A percentile compares a stretch with the other conserved stretches of the same genome.
These are phyloP conservation scores for Podaxis sp. DNA, from an alignment of 768 basidiomycete species.

Conservation along the genomic window DNA sequence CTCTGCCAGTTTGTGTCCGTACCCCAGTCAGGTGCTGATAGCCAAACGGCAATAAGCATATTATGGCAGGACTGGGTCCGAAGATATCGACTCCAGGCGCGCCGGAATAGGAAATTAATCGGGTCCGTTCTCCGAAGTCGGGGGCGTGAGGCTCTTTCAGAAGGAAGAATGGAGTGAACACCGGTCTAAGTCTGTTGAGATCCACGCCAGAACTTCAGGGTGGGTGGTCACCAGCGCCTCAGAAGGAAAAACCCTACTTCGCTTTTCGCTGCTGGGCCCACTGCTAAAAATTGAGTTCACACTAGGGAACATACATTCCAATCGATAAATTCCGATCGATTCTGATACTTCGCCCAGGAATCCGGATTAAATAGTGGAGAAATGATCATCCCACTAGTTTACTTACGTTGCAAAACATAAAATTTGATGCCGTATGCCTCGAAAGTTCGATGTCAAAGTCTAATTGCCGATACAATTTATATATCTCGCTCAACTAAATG, in stretches of 20 bases:
- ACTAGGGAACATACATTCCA: neutral
- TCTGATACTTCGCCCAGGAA: neutral
- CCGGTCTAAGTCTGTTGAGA: neutral
- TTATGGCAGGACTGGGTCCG: neutral
- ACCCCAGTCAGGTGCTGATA: neutral
- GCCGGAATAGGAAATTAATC: neutral
- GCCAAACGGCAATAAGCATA: neutral
- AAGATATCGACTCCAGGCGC: neutral
- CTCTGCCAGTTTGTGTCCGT: neutral
- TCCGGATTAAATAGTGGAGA: neutral
- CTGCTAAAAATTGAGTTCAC: neutral
- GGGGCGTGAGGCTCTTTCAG: neutral
- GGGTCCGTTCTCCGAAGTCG: neutral
- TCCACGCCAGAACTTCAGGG: neutral
- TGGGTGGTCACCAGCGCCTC: neutral
- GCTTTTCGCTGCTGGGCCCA: too few species aligned
- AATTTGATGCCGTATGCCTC: neutral
- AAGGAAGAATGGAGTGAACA: neutral
- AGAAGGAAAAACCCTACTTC: too few species aligned
- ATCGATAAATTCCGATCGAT: neutral
- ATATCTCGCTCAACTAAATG: neutral
- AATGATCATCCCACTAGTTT: neutral
- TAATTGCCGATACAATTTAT: neutral
- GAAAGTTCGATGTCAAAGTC: neutral
- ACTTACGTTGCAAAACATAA: neutral